A percentile compares a stretch with the other conserved stretches of the same genome.
Evolutionary conservation across 495 filamentous ascomycete genomes (phyloP).

Genomic region (Parathielavia hyrcaniae): DNA sequence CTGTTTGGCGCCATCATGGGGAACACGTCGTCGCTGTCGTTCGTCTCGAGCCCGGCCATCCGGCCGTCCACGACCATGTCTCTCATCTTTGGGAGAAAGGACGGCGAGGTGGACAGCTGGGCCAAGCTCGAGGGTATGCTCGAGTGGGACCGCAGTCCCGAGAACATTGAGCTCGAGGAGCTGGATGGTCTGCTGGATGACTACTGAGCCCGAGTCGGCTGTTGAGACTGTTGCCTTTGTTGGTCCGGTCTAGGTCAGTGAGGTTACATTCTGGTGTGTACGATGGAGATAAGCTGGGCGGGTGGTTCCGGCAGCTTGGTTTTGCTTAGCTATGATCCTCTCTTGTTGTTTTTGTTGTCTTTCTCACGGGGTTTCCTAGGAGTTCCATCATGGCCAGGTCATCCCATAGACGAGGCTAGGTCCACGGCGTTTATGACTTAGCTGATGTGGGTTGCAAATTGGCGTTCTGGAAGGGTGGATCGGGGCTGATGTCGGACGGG

Average conservation of each 20-base stretch:
- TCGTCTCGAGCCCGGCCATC: conserved; percentile 42
- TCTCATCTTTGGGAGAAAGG: conserved; percentile 46
- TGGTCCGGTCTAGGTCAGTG: background rate
- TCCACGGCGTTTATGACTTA: conserved; percentile 23
- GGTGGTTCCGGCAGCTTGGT: conserved; percentile 18
- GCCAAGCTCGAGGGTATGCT: conserved; percentile 47
- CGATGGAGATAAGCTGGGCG: conserved; percentile 9
- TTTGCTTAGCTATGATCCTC: background rate
- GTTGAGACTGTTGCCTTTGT: too few species aligned
- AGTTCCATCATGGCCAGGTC: conserved; percentile 15
- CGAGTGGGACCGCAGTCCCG: conserved; percentile 70
- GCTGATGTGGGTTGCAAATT: conserved; percentile 28
- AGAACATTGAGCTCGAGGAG: conserved; percentile 86
- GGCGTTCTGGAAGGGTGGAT: conserved; percentile 15
- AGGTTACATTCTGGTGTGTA: background rate
- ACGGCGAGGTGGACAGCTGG: conserved; percentile 47
- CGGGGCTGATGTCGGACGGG: background rate
- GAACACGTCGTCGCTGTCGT: conserved; percentile 27
- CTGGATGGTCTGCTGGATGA: conserved; percentile 79
- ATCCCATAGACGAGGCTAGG: conserved; percentile 28
- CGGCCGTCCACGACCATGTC: conserved; percentile 38
- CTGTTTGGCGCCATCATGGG: conserved; percentile 44
- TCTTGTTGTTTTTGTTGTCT: background rate
- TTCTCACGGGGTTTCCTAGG: conserved; percentile 10
- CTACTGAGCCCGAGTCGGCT: conserved; percentile 42